phyloP scores from a whole-genome alignment of 2,329 filamentous ascomycete genomes.

The Cercospora sesami region DNA sequence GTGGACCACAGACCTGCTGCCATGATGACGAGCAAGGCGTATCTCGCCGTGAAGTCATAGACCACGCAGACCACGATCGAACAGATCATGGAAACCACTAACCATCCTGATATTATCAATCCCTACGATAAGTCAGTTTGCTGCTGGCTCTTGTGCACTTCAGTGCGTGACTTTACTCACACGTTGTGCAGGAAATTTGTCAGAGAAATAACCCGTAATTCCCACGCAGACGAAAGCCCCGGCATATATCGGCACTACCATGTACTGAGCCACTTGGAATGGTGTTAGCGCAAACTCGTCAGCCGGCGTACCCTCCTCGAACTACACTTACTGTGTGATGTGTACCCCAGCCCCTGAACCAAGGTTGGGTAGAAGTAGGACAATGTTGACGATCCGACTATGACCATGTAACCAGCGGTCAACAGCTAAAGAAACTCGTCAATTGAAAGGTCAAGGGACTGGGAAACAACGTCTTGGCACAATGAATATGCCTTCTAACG shows the following conservation, averaged over 20 bases:
- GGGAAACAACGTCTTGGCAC: no score
- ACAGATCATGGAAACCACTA: slow-evolving; percentile 45
- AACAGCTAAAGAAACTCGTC: slow-evolving; percentile 37
- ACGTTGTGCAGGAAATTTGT: not conserved
- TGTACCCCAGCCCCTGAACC: slow-evolving; percentile 55
- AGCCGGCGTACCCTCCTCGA: not conserved
- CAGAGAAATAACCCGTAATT: slow-evolving; percentile 49
- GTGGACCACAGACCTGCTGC: slow-evolving; percentile 56
- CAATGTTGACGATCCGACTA: slow-evolving; percentile 52
- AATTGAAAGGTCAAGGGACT: no score
- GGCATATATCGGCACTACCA: slow-evolving; percentile 51
- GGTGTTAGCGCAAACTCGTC: slow-evolving; percentile 9
- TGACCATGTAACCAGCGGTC: slow-evolving; percentile 54
- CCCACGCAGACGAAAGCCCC: slow-evolving; percentile 54
- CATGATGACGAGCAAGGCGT: slow-evolving; percentile 58
- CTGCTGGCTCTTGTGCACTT: not conserved
- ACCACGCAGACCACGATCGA: slow-evolving; percentile 45
- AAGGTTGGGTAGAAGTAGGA: slow-evolving; percentile 58
- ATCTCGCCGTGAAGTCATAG: slow-evolving; percentile 55
- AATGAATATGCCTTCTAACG: no score
- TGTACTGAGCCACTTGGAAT: slow-evolving; percentile 48
- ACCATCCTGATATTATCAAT: slow-evolving; percentile 40
- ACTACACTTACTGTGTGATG: slow-evolving; percentile 29
- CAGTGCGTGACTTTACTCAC: not conserved
- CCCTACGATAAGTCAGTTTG: not conserved